These are phyloP conservation scores for Lactarius pseudohatsudake DNA, from an alignment of 768 basidiomycete genomes.

Conservation along the genomic window DNA sequence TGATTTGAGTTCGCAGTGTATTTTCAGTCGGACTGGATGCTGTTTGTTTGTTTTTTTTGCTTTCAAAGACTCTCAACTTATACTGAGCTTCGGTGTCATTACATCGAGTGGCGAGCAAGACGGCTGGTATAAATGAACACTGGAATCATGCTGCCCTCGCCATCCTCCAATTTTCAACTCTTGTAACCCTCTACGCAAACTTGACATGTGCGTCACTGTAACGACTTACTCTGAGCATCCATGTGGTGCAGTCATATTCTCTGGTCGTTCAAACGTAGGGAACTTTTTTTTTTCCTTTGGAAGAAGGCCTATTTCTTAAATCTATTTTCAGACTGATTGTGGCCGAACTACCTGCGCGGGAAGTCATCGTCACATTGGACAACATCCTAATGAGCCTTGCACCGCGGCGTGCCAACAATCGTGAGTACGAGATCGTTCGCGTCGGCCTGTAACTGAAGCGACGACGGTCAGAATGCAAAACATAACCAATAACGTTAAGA, in stretches of 20 bases:
- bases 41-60: background rate
- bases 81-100: background rate
- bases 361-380: constrained; percentile 13
- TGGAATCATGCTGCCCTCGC: background rate
- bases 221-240: constrained; percentile 21
- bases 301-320: background rate
- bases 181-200: background rate
- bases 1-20: background rate
- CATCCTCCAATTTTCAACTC: background rate
- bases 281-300: background rate
- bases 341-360: constrained; percentile 19
- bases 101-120: background rate
- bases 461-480: constrained; percentile 1
- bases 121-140: constrained; percentile 12
- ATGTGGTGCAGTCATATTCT: constrained; percentile 18
- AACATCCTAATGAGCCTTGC: constrained; percentile 20
- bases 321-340: constrained; percentile 18
- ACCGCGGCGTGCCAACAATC: constrained; percentile 20
- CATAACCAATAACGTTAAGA: constrained; percentile 16
- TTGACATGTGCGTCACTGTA: constrained; percentile 20
- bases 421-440: background rate
- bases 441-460: background rate
- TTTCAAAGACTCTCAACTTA: background rate
- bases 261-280: constrained; percentile 21
- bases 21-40: background rate